Evolutionary conservation across 225 moss, liverwort and hornwort species (phyloP), one percentile per base, ranked within the genome.

Genomic region (Physcomitrium patens): DNA sequence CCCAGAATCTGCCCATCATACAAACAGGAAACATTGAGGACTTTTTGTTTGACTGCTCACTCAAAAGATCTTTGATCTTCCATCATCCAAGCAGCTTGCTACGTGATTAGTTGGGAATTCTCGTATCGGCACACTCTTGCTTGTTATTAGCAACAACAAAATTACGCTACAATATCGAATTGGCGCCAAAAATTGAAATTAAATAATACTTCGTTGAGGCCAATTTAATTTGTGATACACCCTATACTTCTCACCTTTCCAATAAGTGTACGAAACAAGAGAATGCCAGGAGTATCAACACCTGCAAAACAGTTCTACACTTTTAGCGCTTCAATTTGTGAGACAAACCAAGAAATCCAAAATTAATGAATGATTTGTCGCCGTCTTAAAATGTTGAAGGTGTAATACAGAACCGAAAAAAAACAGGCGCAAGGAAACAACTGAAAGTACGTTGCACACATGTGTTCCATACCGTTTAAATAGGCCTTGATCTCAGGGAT

Each of bases 401-500:
- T 18, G 10, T 55, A 44, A 18, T 53, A 46, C 41, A 72, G 27
- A 65, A 63, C 15, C 66, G 5, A 70, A 64, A 50, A n/a, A 47
- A 22, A 49, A 31, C 42, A 67, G 50, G 50, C 47, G 49, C 28
- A 51, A 31, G 61, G 60, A 79, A 72, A 61, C 24, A 76, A 57
- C 49, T 41, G 52, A 68, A 44, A 27, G 41, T 18, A 76, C 42
- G 74, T 45, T 18, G 61, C 14, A 62, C 8, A 49, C 1, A 12
- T 60, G 24, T 67, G 23, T 42, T 31, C 44, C 81, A 60, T 80
- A 97, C 96, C 99, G 57, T 99, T 99, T 64, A 99, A 82, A 70
- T 99, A 99, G 71, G 93, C 99, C 80, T 99, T 99, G 70, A 99
- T 99, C 78, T 99, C 99, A 60, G 99, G 99, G 45, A 99, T 99